A percentile compares a stretch with the other conserved stretches of the same genome.
These are phyloP conservation scores for Paramecium sexaurelia DNA, from an alignment of 73 alveolate genomes.

Conservation along the genomic window DNA sequence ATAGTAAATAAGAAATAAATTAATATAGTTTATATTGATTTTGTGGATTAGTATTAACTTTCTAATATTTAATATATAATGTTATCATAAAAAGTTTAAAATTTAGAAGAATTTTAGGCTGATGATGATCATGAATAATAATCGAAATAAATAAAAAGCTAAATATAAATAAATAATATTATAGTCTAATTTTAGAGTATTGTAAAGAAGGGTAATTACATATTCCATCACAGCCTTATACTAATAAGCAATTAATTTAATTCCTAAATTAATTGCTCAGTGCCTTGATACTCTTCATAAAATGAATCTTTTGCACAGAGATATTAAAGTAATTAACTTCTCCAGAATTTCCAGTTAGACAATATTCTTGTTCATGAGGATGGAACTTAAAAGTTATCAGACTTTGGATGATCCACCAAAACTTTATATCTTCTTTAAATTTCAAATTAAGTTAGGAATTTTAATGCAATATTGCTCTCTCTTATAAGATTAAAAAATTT, in stretches of 20 bases:
- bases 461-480: no score
- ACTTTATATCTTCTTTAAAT: no score
- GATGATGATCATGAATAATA: background rate
- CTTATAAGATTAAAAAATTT: no score
- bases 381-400: constrained; percentile 4
- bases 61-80: no score
- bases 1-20: no score
- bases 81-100: background rate
- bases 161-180: background rate
- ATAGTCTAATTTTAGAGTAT: background rate
- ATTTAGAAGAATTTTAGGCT: background rate
- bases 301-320: constrained; percentile 33
- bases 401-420: constrained; percentile 42
- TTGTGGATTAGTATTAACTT: no score
- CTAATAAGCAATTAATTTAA: background rate
- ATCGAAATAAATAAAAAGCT: background rate
- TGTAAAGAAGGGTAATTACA: background rate
- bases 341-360: background rate
- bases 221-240: background rate
- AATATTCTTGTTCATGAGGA: constrained; percentile 18
- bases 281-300: background rate
- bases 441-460: no score
- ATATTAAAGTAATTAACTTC: constrained; percentile 1
- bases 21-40: no score
- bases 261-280: background rate